Conservation (phyloP, 2,329 filamentous ascomycete genomes). For the Pseudogymnoascus pannorum region DNA sequence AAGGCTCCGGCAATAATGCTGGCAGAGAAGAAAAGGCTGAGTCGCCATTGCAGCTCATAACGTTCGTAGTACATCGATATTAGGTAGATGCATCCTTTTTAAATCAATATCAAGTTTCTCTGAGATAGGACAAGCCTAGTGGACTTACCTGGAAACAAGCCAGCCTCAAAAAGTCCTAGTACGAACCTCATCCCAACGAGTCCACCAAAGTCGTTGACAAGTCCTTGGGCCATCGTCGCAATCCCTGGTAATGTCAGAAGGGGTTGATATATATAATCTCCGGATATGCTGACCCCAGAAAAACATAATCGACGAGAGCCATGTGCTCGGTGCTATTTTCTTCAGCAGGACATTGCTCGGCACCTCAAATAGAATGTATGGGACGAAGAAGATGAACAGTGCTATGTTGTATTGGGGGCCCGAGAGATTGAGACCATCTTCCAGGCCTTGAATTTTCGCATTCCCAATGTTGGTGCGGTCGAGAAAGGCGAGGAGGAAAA, state of each 20-base stretch:
- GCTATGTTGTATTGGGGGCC: conserved; percentile 34
- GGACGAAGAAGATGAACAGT: conserved; percentile 27
- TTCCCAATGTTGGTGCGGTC: conserved; percentile 75
- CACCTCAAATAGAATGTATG: conserved; percentile 34
- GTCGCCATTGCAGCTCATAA: conserved; percentile 41
- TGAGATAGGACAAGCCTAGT: conserved; percentile 11
- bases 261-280: background rate
- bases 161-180: conserved; percentile 39
- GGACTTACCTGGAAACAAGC: conserved; percentile 36
- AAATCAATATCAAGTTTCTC: background rate
- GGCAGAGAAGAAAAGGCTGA: conserved; percentile 37
- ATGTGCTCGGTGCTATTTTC: conserved; percentile 32
- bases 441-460: conserved; percentile 56
- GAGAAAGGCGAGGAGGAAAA: conserved; percentile 69
- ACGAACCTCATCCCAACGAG: conserved; percentile 36
- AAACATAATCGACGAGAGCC: conserved; percentile 33
- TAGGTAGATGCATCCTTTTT: conserved; percentile 31
- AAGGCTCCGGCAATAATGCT: conserved; percentile 37
- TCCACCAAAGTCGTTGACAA: conserved; percentile 33
- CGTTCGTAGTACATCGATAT: conserved; percentile 43
- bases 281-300: conserved; percentile 38
- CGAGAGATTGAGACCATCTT: conserved; percentile 52
- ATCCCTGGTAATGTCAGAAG: conserved; percentile 13
- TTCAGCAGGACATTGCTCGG: conserved; percentile 25
- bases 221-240: conserved; percentile 38